Conservation (phyloP, 2,329 filamentous ascomycete species). For the Elsinoe fawcettii region DNA sequence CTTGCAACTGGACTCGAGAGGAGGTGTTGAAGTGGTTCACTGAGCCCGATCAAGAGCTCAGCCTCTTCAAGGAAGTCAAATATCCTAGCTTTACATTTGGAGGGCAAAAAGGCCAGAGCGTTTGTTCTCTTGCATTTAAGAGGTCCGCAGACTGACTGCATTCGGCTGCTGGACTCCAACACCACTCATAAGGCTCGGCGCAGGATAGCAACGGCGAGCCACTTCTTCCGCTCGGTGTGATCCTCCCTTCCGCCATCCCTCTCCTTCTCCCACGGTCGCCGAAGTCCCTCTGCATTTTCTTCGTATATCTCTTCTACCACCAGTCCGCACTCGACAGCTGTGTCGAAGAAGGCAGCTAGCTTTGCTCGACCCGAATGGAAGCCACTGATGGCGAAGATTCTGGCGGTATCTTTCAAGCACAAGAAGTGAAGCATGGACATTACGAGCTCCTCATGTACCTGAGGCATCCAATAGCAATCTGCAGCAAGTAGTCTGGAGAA, state of each 20-base stretch:
- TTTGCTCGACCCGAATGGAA: conserved; percentile 64
- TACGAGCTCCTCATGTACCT: conserved; percentile 60
- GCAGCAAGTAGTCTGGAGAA: conserved; percentile 61
- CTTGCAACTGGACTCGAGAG: conserved; percentile 95
- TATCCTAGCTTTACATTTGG: conserved; percentile 88
- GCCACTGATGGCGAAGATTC: conserved; percentile 59
- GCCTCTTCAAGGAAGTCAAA: conserved; percentile 59
- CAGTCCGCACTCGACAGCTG: conserved; percentile 45
- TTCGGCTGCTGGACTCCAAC: background rate
- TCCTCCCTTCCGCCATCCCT: conserved; percentile 55
- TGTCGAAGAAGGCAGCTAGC: conserved; percentile 59
- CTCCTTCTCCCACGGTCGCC: conserved; percentile 51
- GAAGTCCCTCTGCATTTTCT: conserved; percentile 56
- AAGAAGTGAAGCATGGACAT: conserved; percentile 58
- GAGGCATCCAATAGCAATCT: conserved; percentile 69
- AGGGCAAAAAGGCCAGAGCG: conserved; percentile 77
- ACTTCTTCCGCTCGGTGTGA: conserved; percentile 56
- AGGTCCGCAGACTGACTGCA: background rate
- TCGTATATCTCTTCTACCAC: conserved; percentile 61
- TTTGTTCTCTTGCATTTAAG: conserved; percentile 78
- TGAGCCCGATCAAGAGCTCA: conserved; percentile 41
- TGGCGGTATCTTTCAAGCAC: conserved; percentile 35
- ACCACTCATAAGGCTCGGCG: background rate
- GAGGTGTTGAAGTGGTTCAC: conserved; percentile 79
- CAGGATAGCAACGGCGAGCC: conserved; percentile 55